Base-by-base conservation (phyloP, 345 rosid species). In the Aquilaria yunnanensis region DNA sequence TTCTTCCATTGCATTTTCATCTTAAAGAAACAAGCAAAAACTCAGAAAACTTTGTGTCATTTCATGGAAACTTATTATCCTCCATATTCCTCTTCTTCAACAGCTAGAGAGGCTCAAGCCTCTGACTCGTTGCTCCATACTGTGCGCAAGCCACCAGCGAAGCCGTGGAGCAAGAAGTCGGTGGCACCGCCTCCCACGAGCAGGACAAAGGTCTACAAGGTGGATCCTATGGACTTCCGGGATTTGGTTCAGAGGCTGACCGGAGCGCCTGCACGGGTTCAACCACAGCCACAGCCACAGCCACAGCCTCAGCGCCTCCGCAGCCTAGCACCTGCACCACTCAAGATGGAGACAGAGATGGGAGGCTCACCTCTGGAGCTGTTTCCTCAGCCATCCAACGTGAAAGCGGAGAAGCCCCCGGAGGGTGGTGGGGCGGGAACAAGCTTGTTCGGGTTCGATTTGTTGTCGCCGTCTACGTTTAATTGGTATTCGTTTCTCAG, bases 201-300 rank as follows among this genome's bases (percentile, higher is more conserved):
- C 57, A 79, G 81, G 10, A 82, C 96, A 0, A 80, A 72, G 55
- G 83, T 92, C 14, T 92, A 92, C 88, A 73, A 63, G 67, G 98
- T 92, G 6, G 91, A 89, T 13, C 83, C 96, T 45, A 58, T 75
- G 5, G 77, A 92, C 72, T 92, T 92, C 81, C 70, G 85, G 62
- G 91, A 81, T 51, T 80, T 92, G 77, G 98, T 92, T 60, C 96
- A 89, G 76, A 80, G 75, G 78, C 90, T 92, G 52, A 92, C 98
- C 2, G 87, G 88, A 10, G 3, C 29, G 60, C 32, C 23, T 16
- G 23, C 23, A 16, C 23, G 23, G 23, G 23, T 16, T 16, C 23
- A 16, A 0, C 23, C 23, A 16, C 23, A 16, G 23, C 23, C 23
- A 16, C 23, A 16, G 23, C 23, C 23, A 13, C 10, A 57, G 29